Conservation (phyloP, 371 early-diverging fungal genomes). For the Mucor circinelloides region DNA sequence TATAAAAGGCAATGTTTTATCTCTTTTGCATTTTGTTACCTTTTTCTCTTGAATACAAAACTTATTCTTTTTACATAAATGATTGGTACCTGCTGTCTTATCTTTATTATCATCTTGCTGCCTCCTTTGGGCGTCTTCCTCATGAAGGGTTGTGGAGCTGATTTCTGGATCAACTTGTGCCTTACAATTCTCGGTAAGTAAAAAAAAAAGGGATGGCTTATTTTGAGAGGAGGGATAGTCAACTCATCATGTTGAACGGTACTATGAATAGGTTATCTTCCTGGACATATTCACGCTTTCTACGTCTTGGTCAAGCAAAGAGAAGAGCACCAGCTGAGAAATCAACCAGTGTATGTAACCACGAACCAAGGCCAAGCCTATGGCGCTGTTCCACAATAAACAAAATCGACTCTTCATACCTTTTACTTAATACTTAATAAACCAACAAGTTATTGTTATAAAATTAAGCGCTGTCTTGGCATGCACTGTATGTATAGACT, state of each 20-base stretch:
- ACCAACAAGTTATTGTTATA: background rate
- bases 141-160: conserved; percentile 46
- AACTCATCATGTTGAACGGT: background rate
- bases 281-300: conserved; percentile 49
- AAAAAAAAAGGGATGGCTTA: background rate
- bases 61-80: conserved; percentile 17
- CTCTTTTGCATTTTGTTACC: background rate
- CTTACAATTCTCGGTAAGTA: conserved; percentile 1
- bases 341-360: background rate
- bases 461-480: background rate
- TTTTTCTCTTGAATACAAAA: background rate
- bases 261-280: conserved; percentile 33
- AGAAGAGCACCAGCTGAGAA: conserved; percentile 18
- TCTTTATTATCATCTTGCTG: conserved; percentile 44
- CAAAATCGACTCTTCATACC: background rate
- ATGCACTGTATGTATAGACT: background rate
- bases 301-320: conserved; percentile 45
- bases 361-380: background rate
- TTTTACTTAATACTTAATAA: background rate
- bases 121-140: conserved; percentile 53
- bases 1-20: background rate
- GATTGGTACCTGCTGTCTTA: conserved; percentile 50
- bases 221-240: background rate
- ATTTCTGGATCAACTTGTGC: conserved; percentile 57
- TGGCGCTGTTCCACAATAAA: conserved; percentile 2